Evolutionary conservation across 1,139 yeast species (phyloP).

Genomic region (Saccharomycopsis crataegensis): DNA sequence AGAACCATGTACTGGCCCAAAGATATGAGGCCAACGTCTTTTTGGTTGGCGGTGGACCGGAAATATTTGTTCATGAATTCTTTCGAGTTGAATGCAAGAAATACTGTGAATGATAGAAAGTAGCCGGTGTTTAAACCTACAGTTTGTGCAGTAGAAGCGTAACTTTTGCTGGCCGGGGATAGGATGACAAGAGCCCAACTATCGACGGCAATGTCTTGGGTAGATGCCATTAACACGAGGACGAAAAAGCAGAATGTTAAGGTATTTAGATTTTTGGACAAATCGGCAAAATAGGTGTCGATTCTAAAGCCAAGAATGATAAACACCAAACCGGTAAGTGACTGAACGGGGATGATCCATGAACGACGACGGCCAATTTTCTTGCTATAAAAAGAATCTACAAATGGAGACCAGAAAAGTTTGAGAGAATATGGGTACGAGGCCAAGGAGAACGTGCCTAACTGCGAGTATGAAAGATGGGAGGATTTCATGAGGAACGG

Average conservation of each 20-base stretch:
- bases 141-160: slow-evolving; percentile 96
- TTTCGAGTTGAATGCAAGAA: slow-evolving; percentile 82
- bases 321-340: slow-evolving; percentile 63
- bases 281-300: slow-evolving; percentile 47
- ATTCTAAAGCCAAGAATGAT: slow-evolving; percentile 55
- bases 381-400: slow-evolving; percentile 71
- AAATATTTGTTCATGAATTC: slow-evolving; percentile 87
- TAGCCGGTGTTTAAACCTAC: slow-evolving; percentile 92
- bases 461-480: slow-evolving; percentile 72
- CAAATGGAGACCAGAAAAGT: slow-evolving; percentile 91
- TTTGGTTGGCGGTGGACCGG: slow-evolving; percentile 42
- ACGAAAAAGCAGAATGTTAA: slow-evolving; percentile 59
- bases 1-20: slow-evolving; percentile 68
- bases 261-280: slow-evolving; percentile 44
- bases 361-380: slow-evolving; percentile 76
- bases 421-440: slow-evolving; percentile 92
- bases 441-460: slow-evolving; percentile 85
- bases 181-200: slow-evolving; percentile 96
- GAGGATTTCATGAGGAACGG: slow-evolving; percentile 79
- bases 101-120: slow-evolving; percentile 84
- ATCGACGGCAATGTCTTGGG: slow-evolving; percentile 98
- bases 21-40: slow-evolving; percentile 57
- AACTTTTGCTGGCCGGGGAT: slow-evolving; percentile 72
- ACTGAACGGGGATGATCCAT: slow-evolving; percentile 93
- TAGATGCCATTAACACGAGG: slow-evolving; percentile 84